Evolutionary conservation across 164 flowering plant species (phyloP).

Genomic region (Liriodendron chinense): DNA sequence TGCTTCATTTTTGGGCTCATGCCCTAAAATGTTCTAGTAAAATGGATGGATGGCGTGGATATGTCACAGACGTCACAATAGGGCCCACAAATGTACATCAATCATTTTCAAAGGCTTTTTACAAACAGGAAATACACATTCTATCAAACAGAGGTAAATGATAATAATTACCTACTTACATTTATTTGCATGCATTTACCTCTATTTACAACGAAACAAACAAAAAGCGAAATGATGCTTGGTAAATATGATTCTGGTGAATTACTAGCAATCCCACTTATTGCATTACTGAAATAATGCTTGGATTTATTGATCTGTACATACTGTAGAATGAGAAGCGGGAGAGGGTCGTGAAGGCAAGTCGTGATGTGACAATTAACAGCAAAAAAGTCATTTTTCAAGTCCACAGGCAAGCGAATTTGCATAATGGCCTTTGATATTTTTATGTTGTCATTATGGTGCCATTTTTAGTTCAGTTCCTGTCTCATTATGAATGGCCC

Average conservation of each 20-base stretch:
- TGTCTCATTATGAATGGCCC: not conserved
- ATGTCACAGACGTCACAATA: no score
- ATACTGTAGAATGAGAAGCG: slow-evolving; percentile 79
- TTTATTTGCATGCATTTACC: no score
- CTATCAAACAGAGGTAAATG: no score
- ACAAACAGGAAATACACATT: no score
- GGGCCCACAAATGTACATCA: no score
- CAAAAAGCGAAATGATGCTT: not conserved
- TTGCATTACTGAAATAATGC: not conserved
- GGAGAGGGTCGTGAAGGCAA: slow-evolving; percentile 91
- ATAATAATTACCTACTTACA: no score
- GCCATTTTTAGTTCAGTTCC: not conserved
- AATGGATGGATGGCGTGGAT: no score
- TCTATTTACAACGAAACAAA: no score
- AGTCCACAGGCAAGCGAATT: slow-evolving; percentile 69
- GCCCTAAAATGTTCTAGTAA: no score
- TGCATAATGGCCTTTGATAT: not conserved
- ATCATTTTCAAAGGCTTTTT: no score
- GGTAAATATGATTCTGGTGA: not conserved
- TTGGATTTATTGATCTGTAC: slow-evolving; percentile 1
- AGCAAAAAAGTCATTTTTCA: slow-evolving; percentile 97
- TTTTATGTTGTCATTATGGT: not conserved
- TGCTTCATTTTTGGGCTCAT: no score
- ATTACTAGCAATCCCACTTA: not conserved
- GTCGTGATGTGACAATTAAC: slow-evolving; percentile 88